Conservation (phyloP, 139 green algal species). For the Desmodesmus armatus region DNA sequence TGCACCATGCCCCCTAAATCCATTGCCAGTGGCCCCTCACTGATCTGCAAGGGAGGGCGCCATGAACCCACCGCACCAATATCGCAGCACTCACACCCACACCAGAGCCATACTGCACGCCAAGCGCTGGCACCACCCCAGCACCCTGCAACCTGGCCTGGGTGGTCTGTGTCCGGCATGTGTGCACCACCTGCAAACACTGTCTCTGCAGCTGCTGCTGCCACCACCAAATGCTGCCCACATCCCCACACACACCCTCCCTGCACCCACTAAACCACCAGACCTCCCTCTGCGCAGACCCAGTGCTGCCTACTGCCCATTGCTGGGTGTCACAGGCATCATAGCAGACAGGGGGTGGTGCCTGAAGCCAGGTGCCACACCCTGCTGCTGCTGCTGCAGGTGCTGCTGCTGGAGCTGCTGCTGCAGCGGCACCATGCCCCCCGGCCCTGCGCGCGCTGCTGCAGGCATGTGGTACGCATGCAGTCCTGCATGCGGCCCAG, state of each 20-base stretch:
- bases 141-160: no score
- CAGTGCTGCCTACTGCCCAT: not conserved
- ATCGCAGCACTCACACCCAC: no score
- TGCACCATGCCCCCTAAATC: no score
- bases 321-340: not conserved
- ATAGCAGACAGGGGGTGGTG: constrained; percentile 29
- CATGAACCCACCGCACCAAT: no score
- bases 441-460: not conserved
- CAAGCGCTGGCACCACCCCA: no score
- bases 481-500: not conserved
- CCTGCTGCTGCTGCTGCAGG: not conserved
- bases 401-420: constrained; percentile 7
- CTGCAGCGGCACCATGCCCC: not conserved
- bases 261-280: not conserved
- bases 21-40: no score
- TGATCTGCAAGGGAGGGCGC: no score
- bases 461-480: not conserved
- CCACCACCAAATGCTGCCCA: not conserved
- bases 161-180: no score
- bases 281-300: not conserved
- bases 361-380: not conserved
- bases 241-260: not conserved
- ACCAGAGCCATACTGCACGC: no score
- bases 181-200: no score
- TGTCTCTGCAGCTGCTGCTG: not conserved